phyloP scores from a whole-genome alignment of 257 asterid species.

The Solanum dulcamara region DNA sequence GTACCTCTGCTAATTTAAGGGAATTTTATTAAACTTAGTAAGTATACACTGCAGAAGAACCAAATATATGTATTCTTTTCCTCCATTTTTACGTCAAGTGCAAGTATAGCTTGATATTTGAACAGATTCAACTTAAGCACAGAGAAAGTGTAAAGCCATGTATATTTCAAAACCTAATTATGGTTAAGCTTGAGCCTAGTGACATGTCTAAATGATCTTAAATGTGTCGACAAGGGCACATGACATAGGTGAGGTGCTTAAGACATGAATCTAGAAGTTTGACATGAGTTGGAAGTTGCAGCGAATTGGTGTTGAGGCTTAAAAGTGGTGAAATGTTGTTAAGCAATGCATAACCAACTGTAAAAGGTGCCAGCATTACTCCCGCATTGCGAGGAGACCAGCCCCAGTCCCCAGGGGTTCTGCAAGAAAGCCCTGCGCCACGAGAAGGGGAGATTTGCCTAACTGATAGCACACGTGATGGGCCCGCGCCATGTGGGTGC shows the following conservation, averaged over 20 bases:
- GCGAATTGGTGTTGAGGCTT: neutral
- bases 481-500: neutral
- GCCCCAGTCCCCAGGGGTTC: neutral
- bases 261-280: neutral
- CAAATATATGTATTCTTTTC: neutral
- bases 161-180: neutral
- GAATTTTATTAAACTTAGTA: neutral
- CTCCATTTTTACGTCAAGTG: neutral
- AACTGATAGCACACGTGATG: neutral
- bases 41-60: neutral
- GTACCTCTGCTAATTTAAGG: neutral
- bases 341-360: neutral
- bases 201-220: neutral
- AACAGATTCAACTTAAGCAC: neutral
- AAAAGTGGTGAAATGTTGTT: neutral
- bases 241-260: neutral
- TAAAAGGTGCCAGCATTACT: neutral
- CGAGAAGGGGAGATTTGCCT: neutral
- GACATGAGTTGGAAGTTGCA: neutral
- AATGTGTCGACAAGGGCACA: neutral
- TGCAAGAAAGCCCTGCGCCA: neutral
- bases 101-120: neutral
- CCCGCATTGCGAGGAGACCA: neutral
- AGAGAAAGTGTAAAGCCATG: neutral
- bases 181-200: neutral